Base-by-base conservation (phyloP, 148 eudicot species). In the Rhododendron kiyosumense region DNA sequence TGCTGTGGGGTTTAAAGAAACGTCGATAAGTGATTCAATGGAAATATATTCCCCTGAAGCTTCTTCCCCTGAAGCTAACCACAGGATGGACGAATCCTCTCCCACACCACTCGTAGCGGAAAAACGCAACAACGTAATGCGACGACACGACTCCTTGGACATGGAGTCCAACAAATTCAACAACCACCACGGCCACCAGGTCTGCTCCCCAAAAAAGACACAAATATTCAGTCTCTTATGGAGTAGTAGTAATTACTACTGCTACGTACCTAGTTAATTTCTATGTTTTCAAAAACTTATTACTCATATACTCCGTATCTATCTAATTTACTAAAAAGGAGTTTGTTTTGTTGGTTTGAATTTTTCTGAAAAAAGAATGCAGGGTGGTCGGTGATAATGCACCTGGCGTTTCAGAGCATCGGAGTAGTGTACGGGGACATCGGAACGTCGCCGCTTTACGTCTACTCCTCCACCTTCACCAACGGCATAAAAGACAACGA, bases 351-450 rank as follows among this genome's bases (percentile, higher is more conserved):
- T 17, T 54, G 61, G 1, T 54, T 17, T 54, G 59, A 54, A 54
- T 73, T 32, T 22, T 14, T 6, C 57, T 11, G 36, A 15, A 36
- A 41, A 63, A 83, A 85, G 80, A 4, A 54, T 32, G 88, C 61
- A 4, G 63, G 32, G 54, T 86, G 85, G 88, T 77, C 82, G 78
- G 78, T 75, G 17, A 43, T 86, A 20, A 36, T 86, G 78, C 82
- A 20, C 1, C 84, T 86, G 15, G 88, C 88, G 22, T 86, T 86
- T 41, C 88, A 86, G 84, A 83, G 88, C 88, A 45, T 86, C 4
- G 91, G 91, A 5, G 79, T 89, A 4, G 88, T 89, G 80, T 89
- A 85, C 3, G 91, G 91, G 1, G 91, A 89, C 85, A 65, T 89
- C 26, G 91, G 91, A 0, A 89, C 91, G 32, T 86, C 89, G 30